Base-by-base conservation (phyloP, 306 rosid genomes). In the Vachellia collinsii region DNA sequence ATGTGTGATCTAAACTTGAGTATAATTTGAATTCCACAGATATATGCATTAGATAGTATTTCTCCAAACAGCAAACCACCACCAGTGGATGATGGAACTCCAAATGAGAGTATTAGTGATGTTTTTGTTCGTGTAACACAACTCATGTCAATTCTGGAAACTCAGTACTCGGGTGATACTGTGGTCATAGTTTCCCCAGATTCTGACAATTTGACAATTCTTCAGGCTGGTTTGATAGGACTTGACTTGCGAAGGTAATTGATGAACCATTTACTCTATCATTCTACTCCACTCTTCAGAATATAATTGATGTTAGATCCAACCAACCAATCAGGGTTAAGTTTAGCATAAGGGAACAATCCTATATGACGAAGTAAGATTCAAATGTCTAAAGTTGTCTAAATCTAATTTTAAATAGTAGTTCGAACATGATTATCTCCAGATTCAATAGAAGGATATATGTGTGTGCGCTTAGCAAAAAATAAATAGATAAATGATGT, bases 71-170 rank as follows among this genome's bases (percentile, higher is more conserved):
- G 43, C 66, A 94, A 87, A 72, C 98, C 98, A 50, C 98, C 98
- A 62, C 94, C 97, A 0, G 76, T 84, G 44, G 89, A 89, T 41
- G 92, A 92, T 1, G 98, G 98, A 71, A 94, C 98, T 68, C 98
- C 99, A 1, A 95, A 95, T 62, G 99, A 95, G 90, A 90, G 98
- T 62, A 93, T 95, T 74, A 83, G 90, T 5, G 98, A 95, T 84
- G 97, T 95, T 69, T 89, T 95, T 72, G 98, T 93, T 83, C 90
- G 98, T 7, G 94, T 95, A 56, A 90, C 87, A 37, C 99, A 95
- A 70, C 97, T 95, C 77, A 95, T 95, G 98, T 95, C 99, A 11
- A 91, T 93, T 77, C 97, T 95, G 7, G 96, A 95, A 90, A 95
- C 97, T 41, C 97, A 93, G 37, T 91, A 93, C 80, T 86, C 92